Conservation (phyloP, 1,284 basidiomycete genomes). For the Malassezia sympodialis region DNA sequence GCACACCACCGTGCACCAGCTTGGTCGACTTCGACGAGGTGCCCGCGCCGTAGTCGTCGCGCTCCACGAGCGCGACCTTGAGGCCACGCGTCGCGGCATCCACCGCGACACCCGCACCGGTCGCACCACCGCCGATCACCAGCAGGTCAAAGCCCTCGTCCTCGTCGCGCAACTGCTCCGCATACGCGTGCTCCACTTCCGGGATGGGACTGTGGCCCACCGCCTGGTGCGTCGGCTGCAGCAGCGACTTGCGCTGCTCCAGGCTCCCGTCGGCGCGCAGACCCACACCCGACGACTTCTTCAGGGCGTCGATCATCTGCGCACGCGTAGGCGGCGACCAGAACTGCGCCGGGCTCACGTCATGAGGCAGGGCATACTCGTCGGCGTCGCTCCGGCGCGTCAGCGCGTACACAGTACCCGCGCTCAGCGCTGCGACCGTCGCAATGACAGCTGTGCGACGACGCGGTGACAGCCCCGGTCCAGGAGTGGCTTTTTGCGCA, state of each 20-base stretch:
- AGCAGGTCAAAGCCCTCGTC: constrained; percentile 56
- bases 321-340: constrained; percentile 45
- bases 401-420: constrained; percentile 2
- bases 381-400: neutral
- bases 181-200: constrained; percentile 25
- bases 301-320: constrained; percentile 47
- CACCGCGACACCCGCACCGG: constrained; percentile 83
- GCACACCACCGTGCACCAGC: constrained; percentile 91
- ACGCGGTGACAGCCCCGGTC: neutral
- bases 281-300: constrained; percentile 29
- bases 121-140: constrained; percentile 81
- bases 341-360: constrained; percentile 36
- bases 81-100: constrained; percentile 86
- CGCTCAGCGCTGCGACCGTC: constrained; percentile 7
- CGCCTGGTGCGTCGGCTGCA: constrained; percentile 25
- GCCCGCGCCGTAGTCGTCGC: constrained; percentile 78
- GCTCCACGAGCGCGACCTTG: constrained; percentile 83
- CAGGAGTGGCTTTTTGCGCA: neutral
- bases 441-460: neutral
- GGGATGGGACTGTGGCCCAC: constrained; percentile 35
- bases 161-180: constrained; percentile 20
- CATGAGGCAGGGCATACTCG: constrained; percentile 13
- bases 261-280: constrained; percentile 29
- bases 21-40: constrained; percentile 96
- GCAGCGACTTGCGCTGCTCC: constrained; percentile 25